Evolutionary conservation across 192 early-diverging fungal species (phyloP).

Genomic region (Diversispora eburnea): DNA sequence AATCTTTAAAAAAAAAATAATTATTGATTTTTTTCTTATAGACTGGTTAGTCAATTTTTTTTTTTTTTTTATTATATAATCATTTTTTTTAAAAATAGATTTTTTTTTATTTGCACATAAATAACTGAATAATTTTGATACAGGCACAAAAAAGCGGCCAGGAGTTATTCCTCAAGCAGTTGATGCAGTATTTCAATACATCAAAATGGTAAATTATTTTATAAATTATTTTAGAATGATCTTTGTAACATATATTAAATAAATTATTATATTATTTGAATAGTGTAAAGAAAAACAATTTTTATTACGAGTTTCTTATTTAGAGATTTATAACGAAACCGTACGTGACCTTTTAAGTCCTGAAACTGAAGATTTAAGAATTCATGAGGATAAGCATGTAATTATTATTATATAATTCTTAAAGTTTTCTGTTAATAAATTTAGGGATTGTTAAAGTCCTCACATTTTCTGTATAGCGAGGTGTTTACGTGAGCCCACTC

Average conservation of each 20-base stretch:
- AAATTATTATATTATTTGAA: not conserved
- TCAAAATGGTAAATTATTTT: slow-evolving; percentile 46
- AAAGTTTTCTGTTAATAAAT: not conserved
- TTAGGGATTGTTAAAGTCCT: not conserved
- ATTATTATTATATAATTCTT: not conserved
- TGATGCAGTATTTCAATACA: slow-evolving; percentile 74
- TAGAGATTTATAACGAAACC: slow-evolving; percentile 97
- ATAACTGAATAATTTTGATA: slow-evolving; percentile 28
- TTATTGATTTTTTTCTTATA: too few species aligned
- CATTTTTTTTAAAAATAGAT: too few species aligned
- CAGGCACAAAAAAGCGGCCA: slow-evolving; percentile 65
- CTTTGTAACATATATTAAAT: not conserved
- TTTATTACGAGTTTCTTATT: slow-evolving; percentile 89
- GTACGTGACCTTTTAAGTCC: slow-evolving; percentile 89
- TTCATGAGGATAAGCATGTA: slow-evolving; percentile 70
- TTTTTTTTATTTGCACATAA: too few species aligned
- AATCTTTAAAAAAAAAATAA: too few species aligned
- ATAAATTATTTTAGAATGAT: not conserved
- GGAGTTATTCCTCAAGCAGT: slow-evolving; percentile 76
- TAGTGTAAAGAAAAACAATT: slow-evolving; percentile 73
- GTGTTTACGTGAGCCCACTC: slow-evolving; percentile 67
- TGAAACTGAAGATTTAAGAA: slow-evolving; percentile 76
- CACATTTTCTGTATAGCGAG: slow-evolving; percentile 41
- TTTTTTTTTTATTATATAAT: too few species aligned
- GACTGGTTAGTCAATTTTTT: too few species aligned